These are phyloP conservation scores for Oemleria cerasiformis DNA, from an alignment of 306 rosid species.

Conservation along the genomic window DNA sequence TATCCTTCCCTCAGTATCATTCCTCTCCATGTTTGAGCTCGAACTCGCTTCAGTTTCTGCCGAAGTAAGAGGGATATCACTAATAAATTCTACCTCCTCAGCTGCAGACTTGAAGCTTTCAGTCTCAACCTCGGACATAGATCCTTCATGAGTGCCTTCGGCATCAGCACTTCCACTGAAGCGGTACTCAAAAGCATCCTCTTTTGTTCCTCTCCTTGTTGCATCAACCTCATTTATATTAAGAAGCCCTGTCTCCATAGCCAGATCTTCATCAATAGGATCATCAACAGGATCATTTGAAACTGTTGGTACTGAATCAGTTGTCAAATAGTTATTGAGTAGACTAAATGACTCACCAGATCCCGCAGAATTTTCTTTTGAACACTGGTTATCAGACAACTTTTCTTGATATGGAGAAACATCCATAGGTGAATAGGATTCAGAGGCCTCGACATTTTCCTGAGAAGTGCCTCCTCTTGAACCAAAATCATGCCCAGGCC, in stretches of 20 bases:
- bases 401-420: slow-evolving; percentile 85
- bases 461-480: slow-evolving; percentile 43
- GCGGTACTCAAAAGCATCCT: slow-evolving; percentile 25
- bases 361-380: slow-evolving; percentile 58
- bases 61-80: slow-evolving; percentile 32
- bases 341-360: slow-evolving; percentile 51
- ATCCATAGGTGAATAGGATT: slow-evolving; percentile 82
- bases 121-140: slow-evolving; percentile 66
- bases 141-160: slow-evolving; percentile 47
- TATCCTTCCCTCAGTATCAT: slow-evolving; percentile 37
- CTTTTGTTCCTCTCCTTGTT: slow-evolving; percentile 30
- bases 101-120: slow-evolving; percentile 82
- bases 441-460: slow-evolving; percentile 43
- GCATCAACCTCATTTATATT: slow-evolving; percentile 42
- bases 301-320: slow-evolving; percentile 36
- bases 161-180: slow-evolving; percentile 29
- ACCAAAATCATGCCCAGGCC: slow-evolving; percentile 45
- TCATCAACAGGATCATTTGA: slow-evolving; percentile 24
- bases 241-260: slow-evolving; percentile 44
- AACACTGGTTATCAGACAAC: slow-evolving; percentile 38
- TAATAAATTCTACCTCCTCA: slow-evolving; percentile 55
- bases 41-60: slow-evolving; percentile 52
- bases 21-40: slow-evolving; percentile 34
- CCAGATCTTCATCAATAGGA: slow-evolving; percentile 63
- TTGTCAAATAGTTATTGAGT: slow-evolving; percentile 27